Evolutionary conservation across 2,329 filamentous ascomycete genomes (phyloP).

Genomic region (Apiospora arundinis): DNA sequence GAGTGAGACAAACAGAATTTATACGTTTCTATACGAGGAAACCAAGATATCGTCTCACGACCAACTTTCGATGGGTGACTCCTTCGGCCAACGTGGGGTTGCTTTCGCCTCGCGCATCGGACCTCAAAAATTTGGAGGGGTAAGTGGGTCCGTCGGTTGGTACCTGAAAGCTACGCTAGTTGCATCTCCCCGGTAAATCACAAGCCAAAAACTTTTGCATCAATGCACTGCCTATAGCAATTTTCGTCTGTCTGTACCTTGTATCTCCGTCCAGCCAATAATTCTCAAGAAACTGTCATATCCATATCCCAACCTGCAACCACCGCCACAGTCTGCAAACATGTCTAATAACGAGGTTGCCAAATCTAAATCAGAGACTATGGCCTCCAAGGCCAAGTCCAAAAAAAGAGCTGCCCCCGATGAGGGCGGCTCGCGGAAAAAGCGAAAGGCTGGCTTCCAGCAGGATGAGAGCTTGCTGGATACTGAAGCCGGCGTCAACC

Average conservation of each 20-base stretch:
- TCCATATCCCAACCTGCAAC: not conserved
- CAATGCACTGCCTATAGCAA: conserved; percentile 7
- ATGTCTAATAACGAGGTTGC: conserved; percentile 32
- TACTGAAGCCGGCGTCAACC: conserved; percentile 77
- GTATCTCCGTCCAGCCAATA: conserved; percentile 13
- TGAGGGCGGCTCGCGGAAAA: conserved; percentile 52
- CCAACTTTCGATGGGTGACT: conserved; percentile 27
- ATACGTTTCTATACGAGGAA: not conserved
- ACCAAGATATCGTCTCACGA: conserved; percentile 17
- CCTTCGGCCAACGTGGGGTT: conserved; percentile 29
- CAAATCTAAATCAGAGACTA: conserved; percentile 30
- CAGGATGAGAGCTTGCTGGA: conserved; percentile 65
- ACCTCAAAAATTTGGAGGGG: conserved; percentile 13
- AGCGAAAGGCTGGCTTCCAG: conserved; percentile 62
- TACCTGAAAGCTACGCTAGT: conserved; percentile 25
- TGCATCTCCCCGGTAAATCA: conserved; percentile 13
- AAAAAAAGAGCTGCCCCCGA: conserved; percentile 64
- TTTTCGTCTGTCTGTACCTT: not conserved
- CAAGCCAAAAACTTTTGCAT: conserved; percentile 14
- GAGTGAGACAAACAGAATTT: not conserved
- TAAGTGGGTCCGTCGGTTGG: conserved; percentile 37
- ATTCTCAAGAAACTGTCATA: not conserved
- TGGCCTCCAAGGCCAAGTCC: conserved; percentile 40
- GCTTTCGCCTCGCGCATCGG: conserved; percentile 19
- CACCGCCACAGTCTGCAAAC: not conserved